Conservation (phyloP, 2,329 filamentous ascomycete species). For the Sclerotiophoma versabilis region DNA sequence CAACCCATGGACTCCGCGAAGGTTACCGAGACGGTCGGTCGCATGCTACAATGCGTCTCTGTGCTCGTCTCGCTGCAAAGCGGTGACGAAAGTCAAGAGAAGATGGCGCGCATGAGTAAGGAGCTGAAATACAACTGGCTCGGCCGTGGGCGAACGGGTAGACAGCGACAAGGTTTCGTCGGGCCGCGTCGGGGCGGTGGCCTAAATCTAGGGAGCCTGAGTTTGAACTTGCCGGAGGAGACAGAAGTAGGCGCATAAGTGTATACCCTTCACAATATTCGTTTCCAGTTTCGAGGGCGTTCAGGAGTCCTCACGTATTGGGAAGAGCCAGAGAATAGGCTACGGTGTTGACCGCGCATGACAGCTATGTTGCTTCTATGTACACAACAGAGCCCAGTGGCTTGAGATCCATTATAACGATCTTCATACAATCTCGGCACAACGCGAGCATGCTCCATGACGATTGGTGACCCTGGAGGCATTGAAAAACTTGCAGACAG, state of each 20-base stretch:
- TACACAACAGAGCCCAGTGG: not conserved
- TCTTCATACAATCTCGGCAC: no score
- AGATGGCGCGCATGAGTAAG: conserved; percentile 83
- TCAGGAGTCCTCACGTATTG: not conserved
- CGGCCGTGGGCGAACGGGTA: conserved; percentile 83
- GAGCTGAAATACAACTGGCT: conserved; percentile 97
- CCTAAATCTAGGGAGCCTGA: conserved; percentile 5
- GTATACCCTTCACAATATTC: not conserved
- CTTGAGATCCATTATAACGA: no score
- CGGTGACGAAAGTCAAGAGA: conserved; percentile 75
- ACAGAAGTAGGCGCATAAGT: conserved; percentile 2
- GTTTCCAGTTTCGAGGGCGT: no score
- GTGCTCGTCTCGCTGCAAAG: conserved; percentile 81
- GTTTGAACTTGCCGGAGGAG: conserved; percentile 11
- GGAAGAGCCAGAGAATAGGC: no score
- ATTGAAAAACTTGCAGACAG: no score
- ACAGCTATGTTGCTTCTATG: not conserved
- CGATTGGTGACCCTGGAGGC: no score
- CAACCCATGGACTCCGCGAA: conserved; percentile 66
- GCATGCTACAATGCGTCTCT: conserved; percentile 96
- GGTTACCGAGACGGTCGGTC: conserved; percentile 90
- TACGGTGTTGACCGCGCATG: no score
- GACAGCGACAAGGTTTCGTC: conserved; percentile 89
- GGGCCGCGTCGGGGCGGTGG: conserved; percentile 54
- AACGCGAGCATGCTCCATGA: no score